phyloP scores from a whole-genome alignment of 2,329 filamentous ascomycete species.

The Colletotrichum agaves region DNA sequence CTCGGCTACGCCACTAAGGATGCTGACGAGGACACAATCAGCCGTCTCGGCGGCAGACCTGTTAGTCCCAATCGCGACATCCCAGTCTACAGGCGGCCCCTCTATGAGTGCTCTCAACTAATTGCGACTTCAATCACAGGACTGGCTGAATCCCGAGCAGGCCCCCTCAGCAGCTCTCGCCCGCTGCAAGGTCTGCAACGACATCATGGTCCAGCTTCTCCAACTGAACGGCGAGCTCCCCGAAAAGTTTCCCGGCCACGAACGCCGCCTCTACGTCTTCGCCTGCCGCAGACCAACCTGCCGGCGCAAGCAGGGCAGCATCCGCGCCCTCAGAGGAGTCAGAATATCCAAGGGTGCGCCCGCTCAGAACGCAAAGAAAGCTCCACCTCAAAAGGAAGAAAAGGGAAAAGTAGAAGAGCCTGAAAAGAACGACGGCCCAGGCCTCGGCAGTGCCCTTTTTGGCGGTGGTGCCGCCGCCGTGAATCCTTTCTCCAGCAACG shows the following conservation, averaged over 20 bases:
- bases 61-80: slow-evolving; percentile 63
- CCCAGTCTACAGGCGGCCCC: background rate
- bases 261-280: slow-evolving; percentile 89
- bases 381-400: slow-evolving; percentile 47
- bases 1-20: slow-evolving; percentile 90
- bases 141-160: slow-evolving; percentile 81
- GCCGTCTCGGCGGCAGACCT: slow-evolving; percentile 86
- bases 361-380: slow-evolving; percentile 41
- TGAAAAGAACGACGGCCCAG: slow-evolving; percentile 50
- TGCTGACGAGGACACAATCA: slow-evolving; percentile 82
- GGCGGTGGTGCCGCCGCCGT: slow-evolving; percentile 55
- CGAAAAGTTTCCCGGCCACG: slow-evolving; percentile 85
- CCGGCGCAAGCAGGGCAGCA: slow-evolving; percentile 82
- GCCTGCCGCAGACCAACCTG: slow-evolving; percentile 82
- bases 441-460: slow-evolving; percentile 76
- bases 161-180: slow-evolving; percentile 81
- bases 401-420: slow-evolving; percentile 48
- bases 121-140: slow-evolving; percentile 59
- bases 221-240: slow-evolving; percentile 93
- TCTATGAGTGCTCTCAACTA: slow-evolving; percentile 13
- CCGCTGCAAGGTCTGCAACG: slow-evolving; percentile 88
- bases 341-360: slow-evolving; percentile 61
- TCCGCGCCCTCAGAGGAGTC: slow-evolving; percentile 79
- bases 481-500: slow-evolving; percentile 71
- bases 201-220: slow-evolving; percentile 83